These are phyloP conservation scores for Globisporangium perplexum DNA, from an alignment of 352 stramenopile genomes.

Conservation along the genomic window DNA sequence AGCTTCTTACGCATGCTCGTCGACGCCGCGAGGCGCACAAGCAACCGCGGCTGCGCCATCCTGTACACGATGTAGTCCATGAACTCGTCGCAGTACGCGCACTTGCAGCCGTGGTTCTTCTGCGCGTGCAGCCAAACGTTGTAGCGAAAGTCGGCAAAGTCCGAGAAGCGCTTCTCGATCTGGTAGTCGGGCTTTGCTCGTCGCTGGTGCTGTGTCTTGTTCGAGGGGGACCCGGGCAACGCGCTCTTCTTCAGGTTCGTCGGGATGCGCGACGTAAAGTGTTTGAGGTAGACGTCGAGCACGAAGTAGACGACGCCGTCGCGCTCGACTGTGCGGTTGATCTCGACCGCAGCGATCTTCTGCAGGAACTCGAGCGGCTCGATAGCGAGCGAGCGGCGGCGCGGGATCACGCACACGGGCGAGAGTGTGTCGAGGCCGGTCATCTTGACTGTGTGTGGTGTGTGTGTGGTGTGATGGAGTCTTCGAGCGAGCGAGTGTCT, in stretches of 20 bases:
- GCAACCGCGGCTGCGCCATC: conserved; percentile 40
- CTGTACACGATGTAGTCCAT: conserved; percentile 51
- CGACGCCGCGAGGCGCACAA: conserved; percentile 34
- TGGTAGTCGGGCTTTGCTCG: conserved; percentile 33
- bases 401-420: conserved; percentile 9
- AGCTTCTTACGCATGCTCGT: conserved; percentile 35
- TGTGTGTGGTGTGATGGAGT: not conserved
- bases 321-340: conserved; percentile 15
- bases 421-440: conserved; percentile 5
- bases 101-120: conserved; percentile 26
- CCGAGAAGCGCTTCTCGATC: conserved; percentile 42
- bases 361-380: conserved; percentile 16
- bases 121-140: conserved; percentile 42
- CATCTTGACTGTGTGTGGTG: not conserved
- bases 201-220: conserved; percentile 11
- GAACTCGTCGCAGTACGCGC: conserved; percentile 42
- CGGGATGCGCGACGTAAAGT: conserved; percentile 50
- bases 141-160: conserved; percentile 47
- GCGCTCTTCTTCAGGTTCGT: conserved; percentile 29
- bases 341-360: conserved; percentile 26
- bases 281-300: conserved; percentile 53
- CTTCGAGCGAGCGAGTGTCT: not conserved
- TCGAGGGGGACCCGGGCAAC: not conserved
- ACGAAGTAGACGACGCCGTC: conserved; percentile 24
- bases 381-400: conserved; percentile 7